These are phyloP conservation scores for Takakia lepidozioides DNA, from an alignment of 225 moss, liverwort and hornwort genomes.

Conservation along the genomic window DNA sequence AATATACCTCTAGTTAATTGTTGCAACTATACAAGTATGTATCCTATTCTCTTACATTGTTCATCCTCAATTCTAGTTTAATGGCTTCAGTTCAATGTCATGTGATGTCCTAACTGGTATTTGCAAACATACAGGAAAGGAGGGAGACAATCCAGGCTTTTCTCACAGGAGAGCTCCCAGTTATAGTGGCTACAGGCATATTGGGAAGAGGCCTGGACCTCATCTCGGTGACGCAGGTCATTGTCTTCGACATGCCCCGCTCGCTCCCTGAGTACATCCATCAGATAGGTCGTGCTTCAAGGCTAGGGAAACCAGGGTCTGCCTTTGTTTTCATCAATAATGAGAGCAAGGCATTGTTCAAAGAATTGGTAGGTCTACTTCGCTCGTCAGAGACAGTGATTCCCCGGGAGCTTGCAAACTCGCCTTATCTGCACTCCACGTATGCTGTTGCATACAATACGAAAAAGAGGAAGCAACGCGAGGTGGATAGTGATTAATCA, in stretches of 20 bases:
- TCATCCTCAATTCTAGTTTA: no score
- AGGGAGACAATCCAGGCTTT: constrained; percentile 65
- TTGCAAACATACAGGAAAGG: no score
- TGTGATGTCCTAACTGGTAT: no score
- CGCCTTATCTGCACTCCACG: constrained; percentile 70
- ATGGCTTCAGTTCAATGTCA: no score
- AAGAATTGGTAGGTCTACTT: constrained; percentile 57
- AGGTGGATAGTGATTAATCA: constrained; percentile 27
- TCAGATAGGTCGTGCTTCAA: constrained; percentile 89
- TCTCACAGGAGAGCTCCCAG: constrained; percentile 53
- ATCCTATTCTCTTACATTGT: no score
- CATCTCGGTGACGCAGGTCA: constrained; percentile 69
- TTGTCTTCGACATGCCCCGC: constrained; percentile 85
- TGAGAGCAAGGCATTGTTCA: constrained; percentile 71
- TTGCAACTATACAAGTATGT: no score
- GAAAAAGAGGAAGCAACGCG: constrained; percentile 49
- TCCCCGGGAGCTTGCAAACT: constrained; percentile 75
- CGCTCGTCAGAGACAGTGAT: constrained; percentile 44
- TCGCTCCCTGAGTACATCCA: constrained; percentile 80
- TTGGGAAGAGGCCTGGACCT: constrained; percentile 89
- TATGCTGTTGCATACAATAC: constrained; percentile 77
- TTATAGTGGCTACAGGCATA: constrained; percentile 83
- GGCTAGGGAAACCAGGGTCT: constrained; percentile 67
- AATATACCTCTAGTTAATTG: no score
- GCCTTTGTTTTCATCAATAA: constrained; percentile 89